Base-by-base conservation (phyloP, 2,329 filamentous ascomycete genomes). In the Corinectria fuckeliana region DNA sequence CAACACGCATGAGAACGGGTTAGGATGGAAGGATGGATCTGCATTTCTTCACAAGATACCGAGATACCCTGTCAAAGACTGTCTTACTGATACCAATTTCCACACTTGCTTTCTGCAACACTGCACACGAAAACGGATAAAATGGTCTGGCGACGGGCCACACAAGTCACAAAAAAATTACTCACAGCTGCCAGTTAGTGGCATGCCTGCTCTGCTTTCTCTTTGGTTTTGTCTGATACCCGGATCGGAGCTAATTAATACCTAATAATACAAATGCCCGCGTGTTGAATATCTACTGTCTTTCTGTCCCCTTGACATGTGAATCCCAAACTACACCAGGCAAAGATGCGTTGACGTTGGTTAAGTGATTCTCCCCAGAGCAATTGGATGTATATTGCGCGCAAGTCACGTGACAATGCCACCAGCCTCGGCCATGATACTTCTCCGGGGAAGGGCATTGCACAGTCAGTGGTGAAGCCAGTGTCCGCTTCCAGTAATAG, bases 11-110 rank as follows among this genome's bases (percentile, higher is more conserved):
- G 73, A 74, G 73, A 72, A 74, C 75, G 76, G 78, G 78, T 77
- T 77, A 72, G 78, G 80, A 76, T 76, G 80, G 78, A 76, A 74
- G 75, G 75, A 78, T 69, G 72, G 80, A 79, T 81, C 78, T 83
- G 82, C 81, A 83, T 84, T 83, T 83, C 72, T 76, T 77, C 73
- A 73, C 73, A 76, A 77, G 76, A 78, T 77, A 77, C 76, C 78
- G 78, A 82, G 81, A 83, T 82, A 83, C 81, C 81, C 81, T 79
- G 77, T 80, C 77, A 75, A 59, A 81, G 77, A 80, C 78, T 81
- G 78, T 76, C 77, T 77, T 73, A 73, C 71, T 76, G 75, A 77
- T 77, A 77, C 75, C 75, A 76, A 67, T 75, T 75, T 76, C 66
- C 66, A 74, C 72, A 72, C 66, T 69, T 65, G 66, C 71, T 64